Evolutionary conservation across 306 rosid species (phyloP).

Genomic region (Vachellia collinsii): DNA sequence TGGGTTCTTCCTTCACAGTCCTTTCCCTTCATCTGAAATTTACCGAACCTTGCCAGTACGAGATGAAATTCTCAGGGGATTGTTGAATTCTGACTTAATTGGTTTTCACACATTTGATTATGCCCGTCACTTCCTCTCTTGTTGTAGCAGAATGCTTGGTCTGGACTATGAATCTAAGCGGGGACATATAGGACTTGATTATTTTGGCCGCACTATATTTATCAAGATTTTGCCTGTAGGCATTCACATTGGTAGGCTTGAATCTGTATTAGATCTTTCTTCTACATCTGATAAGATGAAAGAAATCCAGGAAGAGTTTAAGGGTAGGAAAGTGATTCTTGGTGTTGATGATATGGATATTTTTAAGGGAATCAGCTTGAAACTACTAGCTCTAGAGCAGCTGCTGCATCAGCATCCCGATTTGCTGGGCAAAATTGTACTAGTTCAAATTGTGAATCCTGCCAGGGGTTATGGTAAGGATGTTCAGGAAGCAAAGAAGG

Average conservation of each 20-base stretch:
- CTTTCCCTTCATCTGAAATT: constrained; percentile 83
- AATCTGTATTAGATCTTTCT: constrained; percentile 66
- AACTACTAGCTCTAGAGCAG: constrained; percentile 77
- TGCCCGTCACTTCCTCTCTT: constrained; percentile 90
- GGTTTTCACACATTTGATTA: constrained; percentile 93
- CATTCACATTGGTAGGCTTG: constrained; percentile 85
- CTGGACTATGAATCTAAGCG: constrained; percentile 87
- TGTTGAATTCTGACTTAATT: constrained; percentile 78
- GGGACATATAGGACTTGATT: constrained; percentile 90
- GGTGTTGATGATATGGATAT: constrained; percentile 91
- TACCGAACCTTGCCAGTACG: constrained; percentile 83
- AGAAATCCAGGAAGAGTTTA: constrained; percentile 70
- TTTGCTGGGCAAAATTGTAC: constrained; percentile 59
- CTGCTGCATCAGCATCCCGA: constrained; percentile 70
- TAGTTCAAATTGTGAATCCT: constrained; percentile 87
- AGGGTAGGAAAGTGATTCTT: constrained; percentile 60
- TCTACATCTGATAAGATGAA: constrained; percentile 63
- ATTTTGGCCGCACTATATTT: constrained; percentile 81
- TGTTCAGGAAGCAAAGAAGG: constrained; percentile 76
- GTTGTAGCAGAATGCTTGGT: constrained; percentile 96
- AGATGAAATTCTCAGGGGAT: constrained; percentile 75
- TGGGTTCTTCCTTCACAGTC: constrained; percentile 91
- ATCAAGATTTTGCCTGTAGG: constrained; percentile 90
- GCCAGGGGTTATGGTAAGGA: constrained; percentile 87
- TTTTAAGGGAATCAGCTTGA: constrained; percentile 83